Base-by-base conservation (phyloP, 352 stramenopile species). In the Phytophthora litchii region DNA sequence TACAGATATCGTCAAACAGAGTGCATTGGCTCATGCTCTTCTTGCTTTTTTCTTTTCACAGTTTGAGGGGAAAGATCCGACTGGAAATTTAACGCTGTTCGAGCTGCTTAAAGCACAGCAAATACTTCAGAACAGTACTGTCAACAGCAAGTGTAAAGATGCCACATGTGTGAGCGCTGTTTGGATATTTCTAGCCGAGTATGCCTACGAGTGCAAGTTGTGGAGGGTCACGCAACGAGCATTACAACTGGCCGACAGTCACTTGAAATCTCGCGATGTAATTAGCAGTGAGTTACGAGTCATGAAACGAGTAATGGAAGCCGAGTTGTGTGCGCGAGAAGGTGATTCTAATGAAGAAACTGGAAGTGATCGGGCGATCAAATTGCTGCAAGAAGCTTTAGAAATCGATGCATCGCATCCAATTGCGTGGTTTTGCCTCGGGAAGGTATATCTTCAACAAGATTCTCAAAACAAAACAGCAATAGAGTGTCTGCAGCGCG, bases 91-190 rank as follows among this genome's bases (percentile, higher is more conserved):
- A 20, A 54, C 71, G 16, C 64, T 83, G 11, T 80, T 91, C 38
- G 83, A 94, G 63, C 59, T 93, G 29, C 60, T 91, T 11, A 76
- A 79, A 37, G 80, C 86, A 3, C 74, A 84, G 31, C 56, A 79
- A 32, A 44, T 68, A n/a, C 54, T 86, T 12, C 55, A 67, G 44
- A 56, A 10, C 16, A 48, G 51, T 35, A 37, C 19, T 27, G 21
- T 14, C 13, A 53, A 54, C 11, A 42, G 23, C 13, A 59, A 64
- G 16, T 29, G n/a, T 5, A 59, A 48, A 47, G 38, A 68, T n/a
- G 42, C 36, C 20, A 61, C 54, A 3, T 78, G 74, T 37, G 25
- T 81, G 16, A 74, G 70, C 34, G 60, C 81, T 0, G 76, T 90
- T 12, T 94, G 86, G 82, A 67, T 92, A 63, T 60, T 74, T 7